A percentile compares a stretch with the other conserved stretches of the same genome.
phyloP scores from a whole-genome alignment of 768 basidiomycete genomes.

The Kwoniella botswanensis region DNA sequence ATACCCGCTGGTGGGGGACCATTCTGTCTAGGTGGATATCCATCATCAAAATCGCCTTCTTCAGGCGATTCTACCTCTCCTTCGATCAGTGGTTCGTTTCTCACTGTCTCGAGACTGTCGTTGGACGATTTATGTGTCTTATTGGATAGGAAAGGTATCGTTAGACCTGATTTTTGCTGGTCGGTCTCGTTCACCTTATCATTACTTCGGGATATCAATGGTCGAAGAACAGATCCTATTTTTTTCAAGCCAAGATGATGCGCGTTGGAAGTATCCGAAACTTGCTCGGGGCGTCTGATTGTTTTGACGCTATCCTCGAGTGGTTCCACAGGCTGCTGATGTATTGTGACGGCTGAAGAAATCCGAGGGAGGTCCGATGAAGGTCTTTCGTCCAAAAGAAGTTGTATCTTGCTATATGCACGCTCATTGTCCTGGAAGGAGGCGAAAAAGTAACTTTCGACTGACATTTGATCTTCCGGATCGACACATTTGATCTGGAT shows the following conservation, averaged over 20 bases:
- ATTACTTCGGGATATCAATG: slow-evolving; percentile 25
- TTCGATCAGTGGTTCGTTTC: slow-evolving; percentile 3
- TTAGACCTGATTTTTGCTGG: slow-evolving; percentile 8
- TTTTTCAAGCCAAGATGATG: slow-evolving; percentile 26
- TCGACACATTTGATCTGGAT: slow-evolving; percentile 71
- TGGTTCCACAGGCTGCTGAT: slow-evolving; percentile 10
- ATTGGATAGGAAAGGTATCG: slow-evolving; percentile 19
- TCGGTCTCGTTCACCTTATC: slow-evolving; percentile 21
- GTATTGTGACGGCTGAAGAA: slow-evolving; percentile 27
- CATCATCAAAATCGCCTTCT: slow-evolving; percentile 28
- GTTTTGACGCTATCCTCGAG: slow-evolving; percentile 27
- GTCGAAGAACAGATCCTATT: slow-evolving; percentile 41
- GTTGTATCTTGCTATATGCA: slow-evolving; percentile 80
- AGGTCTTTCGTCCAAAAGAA: slow-evolving; percentile 65
- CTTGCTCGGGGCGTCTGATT: slow-evolving; percentile 18
- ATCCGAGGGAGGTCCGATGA: slow-evolving; percentile 46
- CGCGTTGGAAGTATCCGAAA: slow-evolving; percentile 2
- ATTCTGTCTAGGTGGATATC: slow-evolving; percentile 49
- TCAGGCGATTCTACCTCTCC: slow-evolving; percentile 8
- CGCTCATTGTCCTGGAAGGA: slow-evolving; percentile 82
- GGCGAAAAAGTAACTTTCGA: slow-evolving; percentile 85
- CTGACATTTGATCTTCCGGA: slow-evolving; percentile 68
- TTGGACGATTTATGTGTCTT: slow-evolving; percentile 21
- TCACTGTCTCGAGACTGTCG: slow-evolving; percentile 38
- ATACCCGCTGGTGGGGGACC: slow-evolving; percentile 35